phyloP scores from a whole-genome alignment of 2,329 filamentous ascomycete genomes.

The Cryphonectria naterciae region DNA sequence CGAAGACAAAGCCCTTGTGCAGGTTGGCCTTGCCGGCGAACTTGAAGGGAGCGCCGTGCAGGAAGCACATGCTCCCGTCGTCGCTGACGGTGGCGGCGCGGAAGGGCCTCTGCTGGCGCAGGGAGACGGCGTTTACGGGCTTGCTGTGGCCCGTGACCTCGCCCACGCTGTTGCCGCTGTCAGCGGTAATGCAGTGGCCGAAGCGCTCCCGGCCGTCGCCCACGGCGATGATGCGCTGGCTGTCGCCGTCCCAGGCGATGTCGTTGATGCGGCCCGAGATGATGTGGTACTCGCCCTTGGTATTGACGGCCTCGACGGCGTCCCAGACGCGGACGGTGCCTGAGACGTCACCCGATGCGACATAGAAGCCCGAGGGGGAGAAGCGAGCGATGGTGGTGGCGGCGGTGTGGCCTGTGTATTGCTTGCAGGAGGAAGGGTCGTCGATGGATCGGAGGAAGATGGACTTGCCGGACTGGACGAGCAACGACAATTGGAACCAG shows the following conservation, averaged over 20 bases:
- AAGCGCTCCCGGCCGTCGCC: constrained; percentile 93
- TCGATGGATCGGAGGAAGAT: constrained; percentile 96
- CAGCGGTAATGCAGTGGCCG: constrained; percentile 91
- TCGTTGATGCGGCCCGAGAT: constrained; percentile 95
- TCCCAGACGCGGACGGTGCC: constrained; percentile 94
- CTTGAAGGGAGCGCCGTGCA: constrained; percentile 66
- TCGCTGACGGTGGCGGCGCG: constrained; percentile 56
- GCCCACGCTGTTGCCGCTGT: constrained; percentile 94
- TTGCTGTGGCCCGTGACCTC: constrained; percentile 92
- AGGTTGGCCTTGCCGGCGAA: constrained; percentile 83
- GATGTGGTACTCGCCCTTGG: constrained; percentile 92
- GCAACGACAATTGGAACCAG: not conserved
- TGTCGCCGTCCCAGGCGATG: constrained; percentile 96
- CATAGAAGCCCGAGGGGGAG: constrained; percentile 90
- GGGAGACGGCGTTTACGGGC: constrained; percentile 86
- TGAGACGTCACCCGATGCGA: constrained; percentile 86
- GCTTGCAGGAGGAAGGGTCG: constrained; percentile 78
- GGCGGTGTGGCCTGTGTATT: constrained; percentile 90
- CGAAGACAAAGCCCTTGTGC: constrained; percentile 89
- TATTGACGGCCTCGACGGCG: constrained; percentile 79
- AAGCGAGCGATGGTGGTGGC: constrained; percentile 92
- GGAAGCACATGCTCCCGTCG: constrained; percentile 44
- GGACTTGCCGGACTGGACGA: constrained; percentile 82
- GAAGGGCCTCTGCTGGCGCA: constrained; percentile 87
- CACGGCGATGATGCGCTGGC: constrained; percentile 93